phyloP scores from a whole-genome alignment of 2,329 filamentous ascomycete species.

The Tolypocladium tundrense region DNA sequence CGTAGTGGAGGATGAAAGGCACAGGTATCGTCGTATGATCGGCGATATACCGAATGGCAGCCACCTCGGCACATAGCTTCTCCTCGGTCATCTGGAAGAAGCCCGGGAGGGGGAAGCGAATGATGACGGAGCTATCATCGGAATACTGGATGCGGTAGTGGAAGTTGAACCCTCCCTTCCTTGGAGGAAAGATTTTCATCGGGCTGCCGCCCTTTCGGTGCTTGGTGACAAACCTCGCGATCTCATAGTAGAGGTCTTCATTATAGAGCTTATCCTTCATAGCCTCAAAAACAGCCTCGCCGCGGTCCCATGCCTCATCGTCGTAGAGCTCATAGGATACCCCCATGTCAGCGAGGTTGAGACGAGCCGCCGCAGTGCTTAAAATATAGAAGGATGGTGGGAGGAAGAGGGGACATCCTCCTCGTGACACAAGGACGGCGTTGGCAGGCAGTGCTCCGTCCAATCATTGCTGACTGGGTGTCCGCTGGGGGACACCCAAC shows the following conservation, averaged over 20 bases:
- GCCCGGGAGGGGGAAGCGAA: conserved; percentile 4
- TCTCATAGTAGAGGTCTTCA: conserved; percentile 2
- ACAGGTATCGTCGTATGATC: no score
- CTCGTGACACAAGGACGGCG: no score
- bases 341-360: background rate
- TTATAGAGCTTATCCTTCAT: background rate
- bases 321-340: background rate
- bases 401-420: no score
- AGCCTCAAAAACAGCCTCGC: conserved; percentile 1
- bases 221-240: conserved; percentile 1
- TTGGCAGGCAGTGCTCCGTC: no score
- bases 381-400: background rate
- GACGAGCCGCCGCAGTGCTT: background rate
- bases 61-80: no score
- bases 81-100: background rate
- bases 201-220: background rate
- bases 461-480: no score
- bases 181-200: background rate
- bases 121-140: conserved; percentile 2
- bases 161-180: conserved; percentile 1
- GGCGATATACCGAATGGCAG: no score
- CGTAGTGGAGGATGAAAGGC: no score
- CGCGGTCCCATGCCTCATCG: conserved; percentile 1
- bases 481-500: no score
- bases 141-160: conserved; percentile 5